phyloP scores from a whole-genome alignment of 176 grass and related monocot species.

The Olyra latifolia region DNA sequence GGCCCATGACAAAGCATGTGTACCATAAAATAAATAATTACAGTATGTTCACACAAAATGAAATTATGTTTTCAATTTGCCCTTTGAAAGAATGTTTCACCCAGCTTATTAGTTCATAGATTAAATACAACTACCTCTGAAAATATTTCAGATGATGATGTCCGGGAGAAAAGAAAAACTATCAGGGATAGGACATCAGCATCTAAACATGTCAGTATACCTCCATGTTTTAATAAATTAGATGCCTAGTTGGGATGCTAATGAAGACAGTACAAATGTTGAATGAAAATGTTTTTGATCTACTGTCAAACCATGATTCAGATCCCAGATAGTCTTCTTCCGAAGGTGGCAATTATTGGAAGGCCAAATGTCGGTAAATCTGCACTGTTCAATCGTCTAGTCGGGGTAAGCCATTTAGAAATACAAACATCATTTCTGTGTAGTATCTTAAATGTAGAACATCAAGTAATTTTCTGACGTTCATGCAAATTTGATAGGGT shows the following conservation, averaged over 20 bases:
- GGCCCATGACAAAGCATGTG: too few species aligned
- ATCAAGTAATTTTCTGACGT: neutral
- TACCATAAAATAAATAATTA: neutral
- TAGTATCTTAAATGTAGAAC: neutral
- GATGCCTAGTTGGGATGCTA: neutral
- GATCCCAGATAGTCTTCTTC: conserved; percentile 83
- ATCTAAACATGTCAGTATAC: conserved; percentile 70
- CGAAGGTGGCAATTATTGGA: conserved; percentile 83
- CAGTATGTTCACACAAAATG: neutral
- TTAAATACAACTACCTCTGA: conserved; percentile 15
- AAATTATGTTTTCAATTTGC: neutral
- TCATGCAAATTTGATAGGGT: neutral
- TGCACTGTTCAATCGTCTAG: conserved; percentile 87
- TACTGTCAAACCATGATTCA: conserved; percentile 35
- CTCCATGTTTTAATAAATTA: conserved; percentile 8
- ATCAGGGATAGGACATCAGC: conserved; percentile 48
- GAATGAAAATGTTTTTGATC: neutral
- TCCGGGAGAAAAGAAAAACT: conserved; percentile 45
- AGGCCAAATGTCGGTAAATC: conserved; percentile 97
- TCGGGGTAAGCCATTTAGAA: conserved; percentile 58
- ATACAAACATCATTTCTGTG: neutral
- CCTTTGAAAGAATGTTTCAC: neutral
- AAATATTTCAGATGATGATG: conserved; percentile 72
- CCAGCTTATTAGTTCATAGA: conserved; percentile 3
- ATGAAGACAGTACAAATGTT: neutral